Base-by-base conservation (phyloP, 768 basidiomycete species). In the Hericium rajendrae region DNA sequence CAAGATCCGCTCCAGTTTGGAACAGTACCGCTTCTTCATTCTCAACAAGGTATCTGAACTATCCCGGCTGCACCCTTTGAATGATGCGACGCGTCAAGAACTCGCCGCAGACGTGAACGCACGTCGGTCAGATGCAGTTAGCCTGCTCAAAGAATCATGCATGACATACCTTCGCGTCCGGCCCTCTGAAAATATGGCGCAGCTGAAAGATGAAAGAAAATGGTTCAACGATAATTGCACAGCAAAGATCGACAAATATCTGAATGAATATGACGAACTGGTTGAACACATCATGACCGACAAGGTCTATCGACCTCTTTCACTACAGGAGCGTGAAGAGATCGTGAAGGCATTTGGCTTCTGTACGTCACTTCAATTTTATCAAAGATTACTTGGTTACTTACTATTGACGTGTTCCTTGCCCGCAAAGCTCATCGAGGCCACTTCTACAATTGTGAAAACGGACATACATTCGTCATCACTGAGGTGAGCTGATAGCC, bases 401-500 rank as follows among this genome's bases (percentile, higher is more conserved):
- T 24, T 24, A 24, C 2, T 24, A 24, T 24, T 24, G 24, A 24
- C 4, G 4, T 24, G 24, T 24, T 24, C 4, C 24, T 2, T 24
- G 24, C 24, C 24, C 24, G 24, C 24, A 24, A 2, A 24, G 24
- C 24, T 24, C 24, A 2, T 2, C 28, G 4, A 9, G 70, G 70
- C 40, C 69, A 71, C 51, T 70, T 67, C 57, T 70, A 68, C 60
- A 71, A 66, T 18, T 72, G 71, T 55, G 62, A 64, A 55, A 84
- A 85, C 52, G 85, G 85, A 0, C 85, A 86, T 60, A 72, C 77
- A 0, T 86, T 81, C 56, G 78, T 82, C 2, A 85, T 86, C 38
- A 69, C 65, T 0, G 78, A 84, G 66, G 81, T 85, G 57, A 28
- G n/a, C n/a, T n/a, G n/a, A n/a, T n/a, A n/a, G n/a, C n/a, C n/a